Base-by-base conservation (phyloP, 2,329 filamentous ascomycete genomes). In the Diaporthe eres region DNA sequence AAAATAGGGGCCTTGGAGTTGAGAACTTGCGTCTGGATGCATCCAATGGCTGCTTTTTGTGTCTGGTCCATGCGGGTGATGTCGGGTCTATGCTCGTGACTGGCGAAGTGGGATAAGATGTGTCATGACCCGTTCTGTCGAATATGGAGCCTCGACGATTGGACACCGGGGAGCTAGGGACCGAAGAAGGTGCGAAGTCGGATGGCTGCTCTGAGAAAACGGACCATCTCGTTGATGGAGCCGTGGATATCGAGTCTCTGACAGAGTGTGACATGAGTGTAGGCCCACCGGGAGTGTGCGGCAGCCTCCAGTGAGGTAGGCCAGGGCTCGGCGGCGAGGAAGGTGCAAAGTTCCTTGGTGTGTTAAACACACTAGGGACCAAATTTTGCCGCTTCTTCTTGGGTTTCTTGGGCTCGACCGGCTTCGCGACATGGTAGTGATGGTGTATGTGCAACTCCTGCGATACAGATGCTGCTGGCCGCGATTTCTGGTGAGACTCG, bases 361-460 rank as follows among this genome's bases (percentile, higher is more conserved):
- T 92, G 10, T 92, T 91, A 70, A 95, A 90, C 22, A 93, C 83
- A 42, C 89, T 88, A 0, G 92, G 87, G 17, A 89, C 90, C 13
- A 94, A 85, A 31, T 91, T 88, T 44, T 91, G 90, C 2, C 94
- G 92, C 47, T 77, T 77, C 85, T 95, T 97, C 85, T 92, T 94
- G 12, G 90, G 87, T 76, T 92, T 92, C 78, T 90, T 90, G 22
- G 83, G 81, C 75, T 94, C 92, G 28, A 89, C 87, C 82, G 92
- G 92, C 72, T 89, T 85, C 1, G 92, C 86, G 15, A 93, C 90
- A 79, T 98, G 95, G 81, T 98, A 98, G 82, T 98, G 96, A 80
- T 98, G 96, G 81, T 98, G 96, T 61, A 98, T 94, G 80, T 98
- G 96, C 19, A 98, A 86, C 80, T 97, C 94, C 80, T 94, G 93